Conservation (phyloP, 768 basidiomycete genomes). For the Trametopsis cervina region DNA sequence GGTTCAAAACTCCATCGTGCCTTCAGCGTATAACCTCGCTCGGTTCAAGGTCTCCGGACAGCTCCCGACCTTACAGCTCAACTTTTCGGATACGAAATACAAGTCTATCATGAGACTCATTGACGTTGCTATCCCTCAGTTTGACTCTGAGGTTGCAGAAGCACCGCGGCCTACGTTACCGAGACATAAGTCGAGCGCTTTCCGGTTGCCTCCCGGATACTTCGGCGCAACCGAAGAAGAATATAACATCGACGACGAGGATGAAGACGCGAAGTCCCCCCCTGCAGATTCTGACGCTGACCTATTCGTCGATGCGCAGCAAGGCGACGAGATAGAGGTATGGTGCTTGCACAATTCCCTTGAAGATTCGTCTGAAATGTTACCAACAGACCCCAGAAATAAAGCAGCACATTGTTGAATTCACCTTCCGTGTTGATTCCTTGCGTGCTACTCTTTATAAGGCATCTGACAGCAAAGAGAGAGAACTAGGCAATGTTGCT, state of each 20-base stretch:
- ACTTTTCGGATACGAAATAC: conserved; percentile 87
- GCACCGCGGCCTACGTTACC: conserved; percentile 2
- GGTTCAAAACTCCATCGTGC: conserved; percentile 90
- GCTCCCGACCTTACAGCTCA: conserved; percentile 81
- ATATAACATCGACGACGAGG: conserved; percentile 62
- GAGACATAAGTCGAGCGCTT: conserved; percentile 26
- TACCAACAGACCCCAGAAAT: conserved; percentile 33
- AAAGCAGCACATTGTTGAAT: conserved; percentile 67
- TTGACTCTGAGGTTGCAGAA: conserved; percentile 35
- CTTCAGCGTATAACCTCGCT: conserved; percentile 71
- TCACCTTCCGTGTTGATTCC: conserved; percentile 82
- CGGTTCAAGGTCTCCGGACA: conserved; percentile 88
- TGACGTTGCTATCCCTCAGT: conserved; percentile 83
- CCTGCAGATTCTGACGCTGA: no score
- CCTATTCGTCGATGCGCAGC: no score
- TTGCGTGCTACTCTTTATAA: conserved; percentile 77
- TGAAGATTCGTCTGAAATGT: background rate
- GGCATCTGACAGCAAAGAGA: conserved; percentile 60
- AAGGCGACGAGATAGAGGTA: background rate
- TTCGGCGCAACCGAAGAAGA: conserved; percentile 51
- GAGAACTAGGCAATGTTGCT: conserved; percentile 67
- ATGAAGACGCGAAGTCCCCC: conserved; percentile 22
- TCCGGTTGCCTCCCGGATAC: conserved; percentile 48
- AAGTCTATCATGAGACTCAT: conserved; percentile 88
- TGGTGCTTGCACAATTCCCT: conserved; percentile 3